Base-by-base conservation (phyloP, 1,284 basidiomycete genomes). In the Hypsizygus ulmarius region DNA sequence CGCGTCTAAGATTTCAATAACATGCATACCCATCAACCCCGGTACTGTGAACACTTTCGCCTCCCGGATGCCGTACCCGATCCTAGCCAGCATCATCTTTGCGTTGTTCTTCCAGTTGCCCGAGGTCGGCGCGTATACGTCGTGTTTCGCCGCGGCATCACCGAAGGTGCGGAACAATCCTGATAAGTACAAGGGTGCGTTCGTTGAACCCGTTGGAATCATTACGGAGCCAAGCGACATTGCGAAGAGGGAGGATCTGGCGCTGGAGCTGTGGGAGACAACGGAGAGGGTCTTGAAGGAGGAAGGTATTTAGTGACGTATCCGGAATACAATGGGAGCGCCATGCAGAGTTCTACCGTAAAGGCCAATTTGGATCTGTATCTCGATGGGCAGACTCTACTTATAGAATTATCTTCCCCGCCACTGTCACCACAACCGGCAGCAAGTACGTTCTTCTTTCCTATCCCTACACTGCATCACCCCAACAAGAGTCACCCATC, bases 131-230 rank as follows among this genome's bases (percentile, higher is more conserved):
- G 70, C 69, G 0, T 65, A 70, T 49, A 72, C 68, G 9, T 64
- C 73, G 1, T 66, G 69, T 21, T 72, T 80, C 47, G 78, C 75
- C 2, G 77, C 77, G 0, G 74, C 69, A 2, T 70, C 72, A 5
- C 64, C 71, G 0, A 57, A 63, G 1, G 60, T 77, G 1, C 57
- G 55, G 4, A 59, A 63, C 2, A 54, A 74, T n/a, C 51, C 63
- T 11, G 63, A 68, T 14, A 68, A 64, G 43, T 80, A 73, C 55
- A 70, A 67, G 43, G 77, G 75, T 1, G 65, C 61, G n/a, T 79
- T 73, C 56, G 51, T 81, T 5, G 52, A 60, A 29, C 72, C 74
- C 7, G 63, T 68, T 2, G 71, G 68, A 7, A 57, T 54, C 30
- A 45, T 77, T 1, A 48, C 38, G 3, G 43, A 53, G 8, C 50